Percentiles rank a stretch among this genome's conserved stretches.
Evolutionary conservation across 495 filamentous ascomycete species (phyloP).

Genomic region (Aspergillus carlsbadensis): DNA sequence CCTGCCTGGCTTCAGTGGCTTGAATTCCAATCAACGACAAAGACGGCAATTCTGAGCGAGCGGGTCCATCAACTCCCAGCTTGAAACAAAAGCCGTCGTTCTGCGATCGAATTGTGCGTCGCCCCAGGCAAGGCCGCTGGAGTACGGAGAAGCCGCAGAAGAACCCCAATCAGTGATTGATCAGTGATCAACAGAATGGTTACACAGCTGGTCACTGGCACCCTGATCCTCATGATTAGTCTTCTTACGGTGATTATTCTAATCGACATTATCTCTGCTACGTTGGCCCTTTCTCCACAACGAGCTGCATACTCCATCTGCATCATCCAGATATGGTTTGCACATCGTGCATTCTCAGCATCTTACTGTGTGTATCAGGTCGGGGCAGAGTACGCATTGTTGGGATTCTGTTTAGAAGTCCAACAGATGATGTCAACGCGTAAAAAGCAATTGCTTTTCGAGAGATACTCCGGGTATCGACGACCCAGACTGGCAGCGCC

Average conservation of each 20-base stretch:
- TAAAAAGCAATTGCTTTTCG: background rate
- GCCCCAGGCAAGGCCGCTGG: conserved; percentile 9
- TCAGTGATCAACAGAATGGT: conserved; percentile 5
- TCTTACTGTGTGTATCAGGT: background rate
- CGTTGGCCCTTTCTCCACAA: conserved; percentile 10
- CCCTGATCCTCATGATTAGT: conserved; percentile 10
- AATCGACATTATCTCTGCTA: conserved; percentile 5
- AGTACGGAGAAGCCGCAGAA: background rate
- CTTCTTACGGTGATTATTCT: conserved; percentile 19
- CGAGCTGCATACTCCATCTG: conserved; percentile 7
- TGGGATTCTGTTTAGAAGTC: background rate
- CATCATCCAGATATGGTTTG: conserved; percentile 3
- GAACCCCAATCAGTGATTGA: background rate
- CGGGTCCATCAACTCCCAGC: conserved; percentile 2
- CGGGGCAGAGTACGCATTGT: conserved; percentile 5
- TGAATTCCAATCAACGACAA: background rate
- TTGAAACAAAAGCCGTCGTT: conserved; percentile 12
- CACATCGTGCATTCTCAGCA: background rate
- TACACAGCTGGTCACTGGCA: conserved; percentile 14
- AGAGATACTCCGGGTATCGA: conserved; percentile 4
- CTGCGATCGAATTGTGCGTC: conserved; percentile 11
- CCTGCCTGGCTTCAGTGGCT: background rate
- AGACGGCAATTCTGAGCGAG: conserved; percentile 15
- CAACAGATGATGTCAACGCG: background rate
- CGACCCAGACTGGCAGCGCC: background rate